Conservation (phyloP, 2,329 filamentous ascomycete genomes). For the Colletotrichum musicola region DNA sequence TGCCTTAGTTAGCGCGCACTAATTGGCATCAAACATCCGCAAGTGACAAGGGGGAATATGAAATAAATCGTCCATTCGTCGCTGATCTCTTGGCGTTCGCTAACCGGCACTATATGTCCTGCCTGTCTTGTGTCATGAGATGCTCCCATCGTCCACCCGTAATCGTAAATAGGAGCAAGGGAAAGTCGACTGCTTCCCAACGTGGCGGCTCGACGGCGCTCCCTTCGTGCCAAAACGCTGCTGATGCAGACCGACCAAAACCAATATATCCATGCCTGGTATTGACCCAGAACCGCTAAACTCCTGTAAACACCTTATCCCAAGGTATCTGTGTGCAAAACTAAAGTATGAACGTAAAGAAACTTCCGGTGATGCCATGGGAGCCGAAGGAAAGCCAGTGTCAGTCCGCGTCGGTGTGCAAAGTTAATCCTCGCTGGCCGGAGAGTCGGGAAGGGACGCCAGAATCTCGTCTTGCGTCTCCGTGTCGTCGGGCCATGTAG, state of each 20-base stretch:
- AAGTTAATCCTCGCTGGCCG: slow-evolving; percentile 26
- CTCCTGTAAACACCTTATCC: slow-evolving; percentile 32
- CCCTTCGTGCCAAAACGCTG: slow-evolving; percentile 11
- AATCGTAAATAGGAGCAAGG: slow-evolving; percentile 17
- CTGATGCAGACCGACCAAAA: slow-evolving; percentile 21
- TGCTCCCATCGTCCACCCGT: slow-evolving; percentile 18
- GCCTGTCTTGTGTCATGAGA: slow-evolving; percentile 29
- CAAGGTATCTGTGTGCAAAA: slow-evolving; percentile 32
- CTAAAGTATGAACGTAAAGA: slow-evolving; percentile 9
- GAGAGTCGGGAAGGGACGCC: slow-evolving; percentile 28
- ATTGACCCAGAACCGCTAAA: slow-evolving; percentile 20
- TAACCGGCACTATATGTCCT: slow-evolving; percentile 19
- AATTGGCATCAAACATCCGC: background rate
- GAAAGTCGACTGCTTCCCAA: slow-evolving; percentile 2
- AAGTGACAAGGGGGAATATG: background rate
- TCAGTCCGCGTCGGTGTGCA: background rate
- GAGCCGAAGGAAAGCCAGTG: slow-evolving; percentile 3
- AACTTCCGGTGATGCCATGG: slow-evolving; percentile 24
- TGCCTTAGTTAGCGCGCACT: background rate
- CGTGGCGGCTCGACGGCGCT: background rate
- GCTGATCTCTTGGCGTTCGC: slow-evolving; percentile 14
- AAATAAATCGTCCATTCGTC: slow-evolving; percentile 31
- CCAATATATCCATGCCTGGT: slow-evolving; percentile 32
- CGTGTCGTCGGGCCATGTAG: slow-evolving; percentile 56
- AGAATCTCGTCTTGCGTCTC: slow-evolving; percentile 39